Evolutionary conservation across 176 grass and related monocot genomes (phyloP), one percentile per base, ranked within the genome.

Genomic region (Rhynchospora tenuis): DNA sequence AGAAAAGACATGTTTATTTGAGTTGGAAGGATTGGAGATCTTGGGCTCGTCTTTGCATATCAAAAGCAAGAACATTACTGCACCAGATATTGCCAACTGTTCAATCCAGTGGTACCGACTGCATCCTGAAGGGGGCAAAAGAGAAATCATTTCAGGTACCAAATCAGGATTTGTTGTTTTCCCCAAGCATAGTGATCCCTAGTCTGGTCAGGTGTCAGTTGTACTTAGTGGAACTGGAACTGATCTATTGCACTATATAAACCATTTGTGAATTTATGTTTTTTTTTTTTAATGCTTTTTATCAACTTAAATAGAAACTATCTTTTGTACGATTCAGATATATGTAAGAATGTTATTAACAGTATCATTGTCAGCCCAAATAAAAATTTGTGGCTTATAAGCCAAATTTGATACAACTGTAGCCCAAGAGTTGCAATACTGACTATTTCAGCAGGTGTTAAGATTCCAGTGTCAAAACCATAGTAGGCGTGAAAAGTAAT

Each of bases 131-230:
- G 94, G 75, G 81, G 89, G 52, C 86, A 97, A 89, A 70, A 97
- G 89, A 83, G 94, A 97, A 87, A 84, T 91, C 26, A 97, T 97
- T 91, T 91, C 94, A 89, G 94, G 94, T 97, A 88, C 50, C 38
- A 48, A 68, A 66, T 74, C 23, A 28, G 72, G 72, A 13, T 54
- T 23, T 0, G 48, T 76, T 76, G 26, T 29, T 55, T 76, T 55
- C 23, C 20, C 52, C 12, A 27, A 24, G 46, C 44, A 28, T 15
- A 12, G 13, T 28, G 5, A 51, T 24, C 20, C 46, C 22, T 52
- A 74, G 12, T 68, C 48, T 17, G 19, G 13, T 76, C 6, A 55
- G 12, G 48, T 17, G 70, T 46, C 70, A 15, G 19, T 23, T 73
- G 70, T 73, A 27, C 16, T 13, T 73, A n/a, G 28, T 31, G 27